Evolutionary conservation across 2,329 filamentous ascomycete species (phyloP).

Genomic region (Aspergillaceae sp.): DNA sequence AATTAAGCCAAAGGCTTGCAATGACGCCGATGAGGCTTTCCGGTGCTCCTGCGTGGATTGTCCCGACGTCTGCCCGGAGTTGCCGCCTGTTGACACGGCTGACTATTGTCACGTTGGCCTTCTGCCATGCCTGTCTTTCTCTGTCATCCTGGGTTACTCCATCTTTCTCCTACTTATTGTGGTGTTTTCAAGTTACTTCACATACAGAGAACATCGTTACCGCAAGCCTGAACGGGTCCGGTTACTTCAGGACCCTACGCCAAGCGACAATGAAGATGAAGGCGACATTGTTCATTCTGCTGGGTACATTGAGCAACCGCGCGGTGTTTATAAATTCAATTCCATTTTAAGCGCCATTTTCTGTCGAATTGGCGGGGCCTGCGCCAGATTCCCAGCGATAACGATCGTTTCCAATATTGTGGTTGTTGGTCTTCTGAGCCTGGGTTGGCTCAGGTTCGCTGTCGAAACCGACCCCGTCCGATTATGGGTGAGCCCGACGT

Average conservation of each 20-base stretch:
- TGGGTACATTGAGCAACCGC: slow-evolving; percentile 69
- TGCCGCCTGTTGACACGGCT: slow-evolving; percentile 64
- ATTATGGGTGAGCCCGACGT: slow-evolving; percentile 93
- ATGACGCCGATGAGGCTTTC: slow-evolving; percentile 76
- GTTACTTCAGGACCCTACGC: slow-evolving; percentile 71
- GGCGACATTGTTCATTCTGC: slow-evolving; percentile 70
- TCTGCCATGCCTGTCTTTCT: slow-evolving; percentile 89
- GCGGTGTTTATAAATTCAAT: slow-evolving; percentile 74
- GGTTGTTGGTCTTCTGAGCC: slow-evolving; percentile 66
- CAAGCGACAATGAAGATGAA: slow-evolving; percentile 90
- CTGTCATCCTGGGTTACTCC: slow-evolving; percentile 78
- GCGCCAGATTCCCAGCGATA: slow-evolving; percentile 73
- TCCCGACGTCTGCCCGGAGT: slow-evolving; percentile 69
- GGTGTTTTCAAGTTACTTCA: slow-evolving; percentile 63
- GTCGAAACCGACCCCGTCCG: slow-evolving; percentile 84
- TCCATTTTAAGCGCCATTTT: slow-evolving; percentile 73
- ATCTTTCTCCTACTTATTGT: slow-evolving; percentile 61
- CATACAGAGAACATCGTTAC: slow-evolving; percentile 63
- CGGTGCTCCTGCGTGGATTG: slow-evolving; percentile 93
- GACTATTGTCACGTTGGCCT: slow-evolving; percentile 73
- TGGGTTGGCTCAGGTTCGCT: slow-evolving; percentile 83
- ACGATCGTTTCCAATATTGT: slow-evolving; percentile 72
- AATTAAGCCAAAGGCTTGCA: slow-evolving; percentile 74
- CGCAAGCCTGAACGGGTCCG: slow-evolving; percentile 75
- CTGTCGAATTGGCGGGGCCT: slow-evolving; percentile 66